A percentile compares a stretch with the other conserved stretches of the same genome.
Conservation (phyloP, 2,329 filamentous ascomycete species). For the Moelleriella libera region DNA sequence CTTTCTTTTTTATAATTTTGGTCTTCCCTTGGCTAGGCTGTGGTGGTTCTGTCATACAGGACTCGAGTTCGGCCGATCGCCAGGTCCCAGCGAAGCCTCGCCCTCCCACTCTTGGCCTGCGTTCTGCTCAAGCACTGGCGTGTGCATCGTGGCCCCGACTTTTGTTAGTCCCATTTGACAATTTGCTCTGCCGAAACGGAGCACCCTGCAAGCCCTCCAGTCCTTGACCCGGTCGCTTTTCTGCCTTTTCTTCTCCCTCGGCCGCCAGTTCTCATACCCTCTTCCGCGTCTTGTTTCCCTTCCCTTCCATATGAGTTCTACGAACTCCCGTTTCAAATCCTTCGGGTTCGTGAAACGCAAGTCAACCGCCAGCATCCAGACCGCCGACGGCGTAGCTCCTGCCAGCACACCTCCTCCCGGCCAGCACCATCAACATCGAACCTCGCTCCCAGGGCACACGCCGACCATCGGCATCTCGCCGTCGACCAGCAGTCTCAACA, state of each 20-base stretch:
- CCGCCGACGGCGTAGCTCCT: constrained; percentile 24
- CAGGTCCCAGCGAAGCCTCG: background rate
- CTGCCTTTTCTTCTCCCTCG: constrained; percentile 6
- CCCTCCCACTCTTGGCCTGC: background rate
- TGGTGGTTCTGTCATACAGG: too few species aligned
- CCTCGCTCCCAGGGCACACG: constrained; percentile 18
- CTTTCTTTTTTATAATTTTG: too few species aligned
- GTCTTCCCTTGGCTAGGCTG: too few species aligned
- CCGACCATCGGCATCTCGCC: constrained; percentile 23
- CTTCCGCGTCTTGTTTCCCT: constrained; percentile 4
- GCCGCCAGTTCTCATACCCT: background rate
- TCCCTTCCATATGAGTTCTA: constrained; percentile 51
- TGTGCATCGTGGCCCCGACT: background rate
- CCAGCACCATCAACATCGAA: constrained; percentile 33
- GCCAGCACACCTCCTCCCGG: constrained; percentile 22
- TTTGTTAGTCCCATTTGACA: background rate
- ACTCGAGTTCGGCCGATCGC: too few species aligned
- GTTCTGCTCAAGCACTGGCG: background rate
- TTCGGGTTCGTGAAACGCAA: constrained; percentile 73
- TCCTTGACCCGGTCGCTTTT: background rate
- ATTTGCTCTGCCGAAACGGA: background rate
- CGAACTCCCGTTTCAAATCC: constrained; percentile 67
- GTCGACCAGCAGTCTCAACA: constrained; percentile 35
- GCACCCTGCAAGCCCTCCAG: background rate
- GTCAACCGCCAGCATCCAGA: constrained; percentile 48